These are phyloP conservation scores for Sclerotinia trifoliorum DNA, from an alignment of 2,329 filamentous ascomycete species.

Conservation along the genomic window DNA sequence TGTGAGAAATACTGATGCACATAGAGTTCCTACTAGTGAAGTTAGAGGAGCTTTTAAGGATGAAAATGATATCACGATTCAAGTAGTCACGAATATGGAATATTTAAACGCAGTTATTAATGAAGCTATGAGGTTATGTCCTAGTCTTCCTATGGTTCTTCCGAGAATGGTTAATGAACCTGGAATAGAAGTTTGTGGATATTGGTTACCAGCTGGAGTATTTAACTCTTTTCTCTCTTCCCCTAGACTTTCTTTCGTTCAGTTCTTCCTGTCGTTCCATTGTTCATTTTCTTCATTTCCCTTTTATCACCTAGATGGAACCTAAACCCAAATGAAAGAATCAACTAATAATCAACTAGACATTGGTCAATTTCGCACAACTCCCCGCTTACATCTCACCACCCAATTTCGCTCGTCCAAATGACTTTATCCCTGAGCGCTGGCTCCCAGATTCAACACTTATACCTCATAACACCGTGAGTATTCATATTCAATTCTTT, in stretches of 20 bases:
- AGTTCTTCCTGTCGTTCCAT: not conserved
- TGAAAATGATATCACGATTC: not conserved
- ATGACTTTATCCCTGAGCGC: not conserved
- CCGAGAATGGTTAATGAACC: not conserved
- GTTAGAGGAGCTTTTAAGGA: not conserved
- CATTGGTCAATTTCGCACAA: not conserved
- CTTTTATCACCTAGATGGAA: not conserved
- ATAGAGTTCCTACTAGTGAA: not conserved
- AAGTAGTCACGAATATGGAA: not conserved
- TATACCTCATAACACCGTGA: not conserved
- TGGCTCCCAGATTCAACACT: not conserved
- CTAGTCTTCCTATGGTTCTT: not conserved
- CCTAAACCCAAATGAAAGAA: not conserved
- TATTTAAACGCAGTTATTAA: not conserved
- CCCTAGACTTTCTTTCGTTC: not conserved
- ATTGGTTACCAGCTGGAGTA: not conserved
- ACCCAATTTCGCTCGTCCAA: not conserved
- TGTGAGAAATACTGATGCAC: not conserved
- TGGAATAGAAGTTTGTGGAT: not conserved
- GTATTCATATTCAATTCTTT: no score
- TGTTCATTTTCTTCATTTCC: no score
- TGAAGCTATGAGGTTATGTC: slow-evolving; percentile 6
- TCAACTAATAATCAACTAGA: not conserved
- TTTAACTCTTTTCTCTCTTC: not conserved
- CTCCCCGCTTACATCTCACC: not conserved